Base-by-base conservation (phyloP, 148 eudicot species). In the Rhododendron griersonianum region DNA sequence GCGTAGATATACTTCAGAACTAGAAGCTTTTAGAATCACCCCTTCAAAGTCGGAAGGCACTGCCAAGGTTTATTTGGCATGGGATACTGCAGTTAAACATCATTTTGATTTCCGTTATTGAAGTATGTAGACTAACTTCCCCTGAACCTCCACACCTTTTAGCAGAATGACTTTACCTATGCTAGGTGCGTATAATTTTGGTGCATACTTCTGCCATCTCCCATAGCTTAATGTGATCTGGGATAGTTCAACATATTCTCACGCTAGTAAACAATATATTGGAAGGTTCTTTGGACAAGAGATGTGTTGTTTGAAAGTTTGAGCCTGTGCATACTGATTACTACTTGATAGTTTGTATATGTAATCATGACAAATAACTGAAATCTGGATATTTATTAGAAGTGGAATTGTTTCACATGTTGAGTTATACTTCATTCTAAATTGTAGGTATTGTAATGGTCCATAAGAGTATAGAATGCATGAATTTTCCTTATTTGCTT, bases 51-150 rank as follows among this genome's bases (percentile, higher is more conserved):
- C 23, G 82, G 33, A 51, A 51, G 82, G 25, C 53, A 30, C 35
- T 48, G 51, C 63, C 63, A 14, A 80, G 30, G 82, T 28, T 80
- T 80, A 80, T 80, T 18, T 80, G 82, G 83, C 71, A 35, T 35
- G 23, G 47, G 7, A 81, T 33, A 37, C 39, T 37, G 39, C 39
- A 37, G 3, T 57, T 57, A 57, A 71, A 19, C 53, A 11, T 57
- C 7, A 57, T 81, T 33, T 47, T 47, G 50, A 47, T 7, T 15
- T 81, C 7, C 50, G 0, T 63, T 33, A 57, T 57, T 10, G 21
- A 5, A 35, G 45, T 57, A 30, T 3, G 11, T 35, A 57, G 71
- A 35, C 16, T 81, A 18, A 19, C 45, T 55, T 81, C 41, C 71
- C 69, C 13, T 44, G 30, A 51, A 47, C 13, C 41, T 21, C 63